Evolutionary conservation across 1,284 basidiomycete genomes (phyloP).

Genomic region (Limonomyces culmigenus): DNA sequence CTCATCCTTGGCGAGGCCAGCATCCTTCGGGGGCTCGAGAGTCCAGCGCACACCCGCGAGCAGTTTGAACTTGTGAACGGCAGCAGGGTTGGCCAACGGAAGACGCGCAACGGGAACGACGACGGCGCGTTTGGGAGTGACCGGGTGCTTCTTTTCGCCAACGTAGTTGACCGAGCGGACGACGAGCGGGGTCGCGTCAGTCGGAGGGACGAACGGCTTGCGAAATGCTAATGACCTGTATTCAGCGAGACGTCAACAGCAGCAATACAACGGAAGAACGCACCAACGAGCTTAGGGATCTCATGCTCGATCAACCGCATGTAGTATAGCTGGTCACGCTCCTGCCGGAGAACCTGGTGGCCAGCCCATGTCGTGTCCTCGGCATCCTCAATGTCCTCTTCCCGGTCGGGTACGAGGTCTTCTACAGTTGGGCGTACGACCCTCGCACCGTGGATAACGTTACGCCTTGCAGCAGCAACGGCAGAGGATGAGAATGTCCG

Average conservation of each 20-base stretch:
- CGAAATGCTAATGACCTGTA: conserved; percentile 40
- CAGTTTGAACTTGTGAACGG: conserved; percentile 65
- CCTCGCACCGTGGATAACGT: no score
- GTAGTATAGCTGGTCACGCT: conserved; percentile 56
- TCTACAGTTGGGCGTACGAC: no score
- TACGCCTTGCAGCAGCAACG: no score
- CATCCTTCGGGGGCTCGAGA: conserved; percentile 48
- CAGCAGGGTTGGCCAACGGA: conserved; percentile 39
- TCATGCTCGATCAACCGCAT: conserved; percentile 74
- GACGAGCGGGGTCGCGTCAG: conserved; percentile 37
- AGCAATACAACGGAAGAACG: conserved; percentile 14
- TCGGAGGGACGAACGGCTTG: conserved; percentile 56
- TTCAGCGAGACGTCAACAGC: conserved; percentile 2
- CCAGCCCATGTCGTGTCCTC: conserved; percentile 35
- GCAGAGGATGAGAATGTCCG: no score
- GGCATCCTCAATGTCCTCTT: conserved; percentile 2
- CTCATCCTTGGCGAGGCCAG: conserved; percentile 29
- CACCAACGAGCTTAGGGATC: conserved; percentile 67
- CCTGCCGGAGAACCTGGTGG: conserved; percentile 50
- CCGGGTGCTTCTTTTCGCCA: conserved; percentile 53
- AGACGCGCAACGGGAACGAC: conserved; percentile 59
- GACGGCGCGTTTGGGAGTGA: conserved; percentile 48
- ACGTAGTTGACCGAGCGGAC: conserved; percentile 65
- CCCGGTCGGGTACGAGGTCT: no score
- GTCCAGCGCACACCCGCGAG: conserved; percentile 76